Base-by-base conservation (phyloP, 192 early-diverging fungal species). In the Coemansia sp. region DNA sequence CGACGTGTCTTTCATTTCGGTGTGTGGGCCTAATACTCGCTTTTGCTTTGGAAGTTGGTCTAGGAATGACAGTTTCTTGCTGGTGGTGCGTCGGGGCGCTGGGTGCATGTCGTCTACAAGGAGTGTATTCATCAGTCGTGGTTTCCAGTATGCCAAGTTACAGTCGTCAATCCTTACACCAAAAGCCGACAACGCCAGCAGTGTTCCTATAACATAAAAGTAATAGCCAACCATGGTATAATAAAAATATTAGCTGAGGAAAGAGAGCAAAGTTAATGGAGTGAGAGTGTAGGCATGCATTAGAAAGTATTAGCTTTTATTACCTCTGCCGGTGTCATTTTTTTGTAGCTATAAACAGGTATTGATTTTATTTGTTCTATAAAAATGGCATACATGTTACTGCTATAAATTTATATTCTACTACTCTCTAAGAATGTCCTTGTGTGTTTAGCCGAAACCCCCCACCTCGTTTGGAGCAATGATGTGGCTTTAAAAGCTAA, bases 91-190 rank as follows among this genome's bases (percentile, higher is more conserved):
- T 4, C 60, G 44, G 21, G 35, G 33, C 32, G 61, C 40, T 70
- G 73, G 62, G 35, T 80, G 70, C 14, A 42, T 42, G 19, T 40
- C 38, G 30, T 74, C 70, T 1, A 80, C 66, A 3, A 80, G n/a
- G 23, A 59, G 23, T 6, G 78, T 75, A 10, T 57, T 40, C 26
- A 81, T 43, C n/a, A 81, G 40, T 5, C 52, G 50, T 4, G 74
- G 74, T 30, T 72, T 69, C 78, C 74, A 81, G 61, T 81, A 81
- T 9, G 52, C 63, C 32, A 68, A 23, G 40, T 76, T 81, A 70
- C 78, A 81, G 30, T 73, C 68, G 46, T 81, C 78, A 8, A 61
- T 61, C 23, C 59, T 37, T 35, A 57, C 53, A 2, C 37, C 59
- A 19, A 21, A 37, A 4, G 37, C 59, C 8, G 37, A 4, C 19